Base-by-base conservation (phyloP, 495 filamentous ascomycete species). In the Thozetella sp. region DNA sequence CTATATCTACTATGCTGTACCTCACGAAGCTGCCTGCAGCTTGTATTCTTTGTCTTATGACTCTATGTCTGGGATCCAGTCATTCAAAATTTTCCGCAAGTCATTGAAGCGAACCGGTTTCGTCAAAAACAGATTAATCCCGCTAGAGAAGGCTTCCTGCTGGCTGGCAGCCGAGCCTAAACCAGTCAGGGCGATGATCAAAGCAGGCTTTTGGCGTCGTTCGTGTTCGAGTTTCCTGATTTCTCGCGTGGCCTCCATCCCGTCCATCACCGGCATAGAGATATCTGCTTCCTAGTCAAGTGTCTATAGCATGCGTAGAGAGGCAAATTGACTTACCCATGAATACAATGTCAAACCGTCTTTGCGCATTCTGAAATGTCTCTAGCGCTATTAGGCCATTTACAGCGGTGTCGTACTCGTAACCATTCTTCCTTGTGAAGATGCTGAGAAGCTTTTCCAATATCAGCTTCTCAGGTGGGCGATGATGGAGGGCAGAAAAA, bases 231-330 rank as follows among this genome's bases (percentile, higher is more conserved):
- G 37, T 23, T 56, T 22, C 22, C 54, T 40, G 23, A 56, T 48
- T 15, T 43, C 54, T 15, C 54, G 40, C 40, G 54, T 56, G 54
- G 54, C 54, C 30, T 56, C 30, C 26, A 56, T 74, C 1, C 81
- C 80, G 55, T 79, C 74, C 79, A 83, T 83, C 4, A 82, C 66
- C 0, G 82, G 82, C 83, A 86, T 86, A 23, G 79, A 80, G 23
- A 85, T 43, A 30, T 56, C 54, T 45, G 19, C 30, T 2, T n/a
- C 22, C 48, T 23, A 22, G 20, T 51, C 25, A 51, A 3, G 2
- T 24, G 2, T 17, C 45, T 6, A 22, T 22, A 48, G 45, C 45
- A 48, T n/a, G n/a, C n/a, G n/a, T n/a, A n/a, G n/a, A n/a, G n/a
- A n/a, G n/a, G n/a, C n/a, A n/a, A n/a, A n/a, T n/a, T n/a, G n/a